Conservation (phyloP, 768 basidiomycete genomes). For the Pleurotus cornucopiae region DNA sequence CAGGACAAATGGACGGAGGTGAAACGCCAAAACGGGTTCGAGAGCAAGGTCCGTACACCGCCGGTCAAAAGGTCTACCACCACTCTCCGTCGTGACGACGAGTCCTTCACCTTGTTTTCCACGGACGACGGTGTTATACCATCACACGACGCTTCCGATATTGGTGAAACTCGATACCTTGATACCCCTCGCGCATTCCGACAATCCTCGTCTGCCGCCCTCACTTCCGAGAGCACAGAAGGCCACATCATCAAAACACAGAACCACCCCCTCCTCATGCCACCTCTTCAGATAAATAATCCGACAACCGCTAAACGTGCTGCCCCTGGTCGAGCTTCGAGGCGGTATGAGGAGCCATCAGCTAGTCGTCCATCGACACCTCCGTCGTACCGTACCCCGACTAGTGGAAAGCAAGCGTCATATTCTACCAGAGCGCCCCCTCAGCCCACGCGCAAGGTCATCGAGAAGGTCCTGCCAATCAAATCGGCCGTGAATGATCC, state of each 20-base stretch:
- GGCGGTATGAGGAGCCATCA: slow-evolving; percentile 17
- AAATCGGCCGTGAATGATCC: background rate
- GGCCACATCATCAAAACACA: background rate
- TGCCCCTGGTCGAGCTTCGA: background rate
- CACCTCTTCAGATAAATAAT: slow-evolving; percentile 3
- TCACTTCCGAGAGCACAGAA: slow-evolving; percentile 1
- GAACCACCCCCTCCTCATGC: slow-evolving; percentile 5
- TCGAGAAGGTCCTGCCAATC: too few relatives aligned
- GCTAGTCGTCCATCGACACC: slow-evolving; percentile 36
- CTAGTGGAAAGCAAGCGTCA: background rate
- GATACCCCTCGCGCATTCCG: slow-evolving; percentile 9
- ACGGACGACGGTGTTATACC: slow-evolving; percentile 26
- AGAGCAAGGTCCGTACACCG: slow-evolving; percentile 10
- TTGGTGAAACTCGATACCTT: slow-evolving; percentile 1
- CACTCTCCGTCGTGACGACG: slow-evolving; percentile 23
- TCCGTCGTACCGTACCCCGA: slow-evolving; percentile 45
- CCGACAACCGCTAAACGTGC: background rate
- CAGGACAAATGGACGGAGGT: slow-evolving; percentile 75
- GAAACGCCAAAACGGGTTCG: slow-evolving; percentile 51
- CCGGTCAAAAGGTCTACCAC: slow-evolving; percentile 7
- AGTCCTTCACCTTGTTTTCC: slow-evolving; percentile 39
- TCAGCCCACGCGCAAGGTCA: slow-evolving; percentile 9
- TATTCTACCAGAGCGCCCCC: slow-evolving; percentile 2
- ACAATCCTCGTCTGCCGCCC: background rate
- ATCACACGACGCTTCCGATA: slow-evolving; percentile 2